A percentile compares a stretch with the other conserved stretches of the same genome.
phyloP scores from a whole-genome alignment of 176 grass and related monocot species.

The Triticum turgidum region DNA sequence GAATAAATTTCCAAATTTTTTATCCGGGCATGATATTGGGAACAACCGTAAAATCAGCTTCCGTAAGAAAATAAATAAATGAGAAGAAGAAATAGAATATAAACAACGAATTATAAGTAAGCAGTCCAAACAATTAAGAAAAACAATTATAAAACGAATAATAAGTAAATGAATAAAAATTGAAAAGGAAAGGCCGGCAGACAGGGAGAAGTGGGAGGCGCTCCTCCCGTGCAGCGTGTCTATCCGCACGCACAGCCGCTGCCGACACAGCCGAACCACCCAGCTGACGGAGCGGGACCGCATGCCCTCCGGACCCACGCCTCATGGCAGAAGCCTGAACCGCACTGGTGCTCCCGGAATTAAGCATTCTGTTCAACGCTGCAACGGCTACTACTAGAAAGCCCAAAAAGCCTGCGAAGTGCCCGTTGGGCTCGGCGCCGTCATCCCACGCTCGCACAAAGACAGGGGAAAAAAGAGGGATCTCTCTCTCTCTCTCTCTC shows the following conservation, averaged over 20 bases:
- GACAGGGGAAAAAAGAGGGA: not conserved
- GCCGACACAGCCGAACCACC: accelerated
- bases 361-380: not conserved
- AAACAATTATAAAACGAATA: too few relatives aligned
- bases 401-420: conserved; percentile 8
- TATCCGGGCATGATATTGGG: not conserved
- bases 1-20: not conserved
- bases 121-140: too few relatives aligned
- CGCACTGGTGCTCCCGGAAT: not conserved
- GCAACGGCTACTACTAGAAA: conserved; percentile 32
- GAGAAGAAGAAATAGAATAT: not conserved
- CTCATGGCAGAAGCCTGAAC: not conserved
- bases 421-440: conserved; percentile 52
- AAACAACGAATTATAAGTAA: too few relatives aligned
- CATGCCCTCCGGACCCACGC: not conserved
- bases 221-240: not conserved
- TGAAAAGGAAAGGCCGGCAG: not conserved
- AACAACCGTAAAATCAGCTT: not conserved
- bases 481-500: not conserved
- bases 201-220: conserved; percentile 21
- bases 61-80: not conserved
- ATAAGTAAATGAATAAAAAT: not conserved
- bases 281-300: not conserved
- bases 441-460: not conserved
- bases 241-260: not conserved